Conservation (phyloP, 83 land plant genomes). For the Picea abies region DNA sequence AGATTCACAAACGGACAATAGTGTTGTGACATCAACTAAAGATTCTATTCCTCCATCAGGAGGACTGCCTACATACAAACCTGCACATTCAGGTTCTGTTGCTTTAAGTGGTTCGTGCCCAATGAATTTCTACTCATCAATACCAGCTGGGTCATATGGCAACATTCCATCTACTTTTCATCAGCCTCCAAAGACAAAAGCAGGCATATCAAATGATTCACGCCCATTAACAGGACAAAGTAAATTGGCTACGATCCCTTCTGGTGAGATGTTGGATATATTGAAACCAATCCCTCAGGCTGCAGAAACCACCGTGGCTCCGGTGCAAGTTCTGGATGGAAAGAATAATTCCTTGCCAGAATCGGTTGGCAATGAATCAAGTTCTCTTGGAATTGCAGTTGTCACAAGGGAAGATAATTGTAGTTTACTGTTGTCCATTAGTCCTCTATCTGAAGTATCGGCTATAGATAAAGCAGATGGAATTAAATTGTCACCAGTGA, state of each 20-base stretch:
- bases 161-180: slow-evolving; percentile 24
- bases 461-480: slow-evolving; percentile 1
- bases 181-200: neutral
- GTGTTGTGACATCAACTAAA: slow-evolving; percentile 23
- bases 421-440: neutral
- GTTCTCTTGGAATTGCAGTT: neutral
- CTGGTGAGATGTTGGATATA: neutral
- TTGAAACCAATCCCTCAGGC: neutral
- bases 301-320: neutral
- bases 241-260: neutral
- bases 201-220: neutral
- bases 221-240: neutral
- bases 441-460: neutral
- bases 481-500: neutral
- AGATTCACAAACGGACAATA: slow-evolving; percentile 45
- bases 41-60: slow-evolving; percentile 38
- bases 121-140: slow-evolving; percentile 35
- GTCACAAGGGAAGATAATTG: neutral
- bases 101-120: slow-evolving; percentile 18
- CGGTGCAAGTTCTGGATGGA: neutral
- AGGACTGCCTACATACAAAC: slow-evolving; percentile 52
- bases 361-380: neutral
- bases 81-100: slow-evolving; percentile 38
- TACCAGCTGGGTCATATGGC: slow-evolving; percentile 39
- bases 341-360: neutral